phyloP scores from a whole-genome alignment of 352 stramenopile genomes.

The Globisporangium iwayamae region DNA sequence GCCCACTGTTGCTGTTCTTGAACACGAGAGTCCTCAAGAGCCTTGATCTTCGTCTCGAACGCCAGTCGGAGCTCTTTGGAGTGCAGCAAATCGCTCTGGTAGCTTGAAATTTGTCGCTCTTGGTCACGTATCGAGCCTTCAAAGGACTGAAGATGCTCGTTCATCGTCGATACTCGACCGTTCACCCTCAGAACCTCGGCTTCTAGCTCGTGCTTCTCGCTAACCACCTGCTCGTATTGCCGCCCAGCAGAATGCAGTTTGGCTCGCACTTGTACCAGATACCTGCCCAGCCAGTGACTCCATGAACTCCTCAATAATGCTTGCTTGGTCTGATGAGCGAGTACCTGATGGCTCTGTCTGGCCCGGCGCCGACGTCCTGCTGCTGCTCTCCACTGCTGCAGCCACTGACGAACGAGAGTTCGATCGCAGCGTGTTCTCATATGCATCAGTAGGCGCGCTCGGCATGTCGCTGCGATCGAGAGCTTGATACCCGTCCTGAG shows the following conservation, averaged over 20 bases:
- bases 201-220: constrained; percentile 46
- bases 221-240: constrained; percentile 15
- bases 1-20: constrained; percentile 31
- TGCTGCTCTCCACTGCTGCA: constrained; percentile 23
- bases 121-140: constrained; percentile 26
- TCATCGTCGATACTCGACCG: constrained; percentile 33
- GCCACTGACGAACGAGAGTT: constrained; percentile 15
- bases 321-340: constrained; percentile 22
- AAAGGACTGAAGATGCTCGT: constrained; percentile 32
- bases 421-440: constrained; percentile 23
- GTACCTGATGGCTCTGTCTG: constrained; percentile 13
- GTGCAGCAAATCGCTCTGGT: constrained; percentile 31
- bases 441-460: constrained; percentile 27
- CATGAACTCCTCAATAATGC: constrained; percentile 26
- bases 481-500: constrained; percentile 35
- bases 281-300: constrained; percentile 35
- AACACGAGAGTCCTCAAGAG: constrained; percentile 15
- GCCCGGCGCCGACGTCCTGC: constrained; percentile 20
- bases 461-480: constrained; percentile 21
- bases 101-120: constrained; percentile 22
- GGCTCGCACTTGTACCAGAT: constrained; percentile 16
- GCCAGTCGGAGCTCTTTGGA: constrained; percentile 26
- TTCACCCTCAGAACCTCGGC: constrained; percentile 36
- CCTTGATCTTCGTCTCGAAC: constrained; percentile 24
- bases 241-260: constrained; percentile 20